These are phyloP conservation scores for rapeseed (Brassica napus) DNA, from an alignment of 345 rosid species.

Conservation along the genomic window DNA sequence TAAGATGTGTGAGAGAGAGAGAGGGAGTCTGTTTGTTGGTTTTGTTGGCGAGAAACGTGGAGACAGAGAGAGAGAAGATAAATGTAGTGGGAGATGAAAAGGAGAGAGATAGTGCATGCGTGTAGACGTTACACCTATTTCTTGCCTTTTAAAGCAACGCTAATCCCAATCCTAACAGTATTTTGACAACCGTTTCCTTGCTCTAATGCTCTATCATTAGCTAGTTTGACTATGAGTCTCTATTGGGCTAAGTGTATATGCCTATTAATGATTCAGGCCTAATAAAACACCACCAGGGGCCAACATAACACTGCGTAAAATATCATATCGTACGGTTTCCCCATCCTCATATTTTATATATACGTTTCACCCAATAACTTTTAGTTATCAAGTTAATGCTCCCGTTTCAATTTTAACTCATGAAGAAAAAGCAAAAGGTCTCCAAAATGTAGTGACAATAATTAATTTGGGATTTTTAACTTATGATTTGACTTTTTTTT, in stretches of 20 bases:
- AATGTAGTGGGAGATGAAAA: conserved; percentile 26
- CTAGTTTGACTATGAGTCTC: background rate
- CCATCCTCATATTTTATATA: too few species aligned
- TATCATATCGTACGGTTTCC: too few species aligned
- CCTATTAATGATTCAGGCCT: background rate
- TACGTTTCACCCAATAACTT: too few species aligned
- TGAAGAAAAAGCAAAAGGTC: too few species aligned
- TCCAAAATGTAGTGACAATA: too few species aligned
- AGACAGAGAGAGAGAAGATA: background rate
- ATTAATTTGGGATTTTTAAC: too few species aligned
- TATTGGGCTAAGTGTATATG: background rate
- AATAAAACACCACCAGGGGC: too few species aligned
- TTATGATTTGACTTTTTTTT: too few species aligned
- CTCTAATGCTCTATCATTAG: background rate
- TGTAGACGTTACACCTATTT: conserved; percentile 31
- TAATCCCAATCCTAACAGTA: conserved; percentile 13
- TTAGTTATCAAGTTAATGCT: too few species aligned
- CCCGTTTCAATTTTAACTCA: too few species aligned
- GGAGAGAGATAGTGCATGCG: background rate
- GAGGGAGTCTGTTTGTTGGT: background rate
- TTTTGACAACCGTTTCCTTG: background rate
- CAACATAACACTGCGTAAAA: too few species aligned
- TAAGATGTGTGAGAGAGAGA: background rate
- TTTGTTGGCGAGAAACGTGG: conserved; percentile 37
- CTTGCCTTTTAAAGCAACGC: conserved; percentile 33